Conservation (phyloP, 2,329 filamentous ascomycete species). For the Lachnellula hyalina region DNA sequence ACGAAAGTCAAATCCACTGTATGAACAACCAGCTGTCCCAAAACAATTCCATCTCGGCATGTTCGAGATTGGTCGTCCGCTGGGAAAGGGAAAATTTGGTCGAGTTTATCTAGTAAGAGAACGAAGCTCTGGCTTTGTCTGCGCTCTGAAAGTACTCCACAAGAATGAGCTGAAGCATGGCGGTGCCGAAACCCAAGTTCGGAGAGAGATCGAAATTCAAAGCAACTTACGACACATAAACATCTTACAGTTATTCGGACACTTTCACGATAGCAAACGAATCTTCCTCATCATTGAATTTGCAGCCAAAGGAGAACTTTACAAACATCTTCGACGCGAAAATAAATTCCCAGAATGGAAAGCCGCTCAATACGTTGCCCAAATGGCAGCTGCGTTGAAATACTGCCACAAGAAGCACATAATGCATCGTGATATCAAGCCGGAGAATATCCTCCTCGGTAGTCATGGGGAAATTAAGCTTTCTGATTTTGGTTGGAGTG, state of each 20-base stretch:
- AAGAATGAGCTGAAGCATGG: conserved; percentile 66
- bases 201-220: conserved; percentile 70
- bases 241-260: conserved; percentile 63
- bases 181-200: conserved; percentile 64
- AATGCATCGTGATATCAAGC: conserved; percentile 96
- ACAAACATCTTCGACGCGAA: conserved; percentile 66
- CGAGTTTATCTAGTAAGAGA: conserved; percentile 69
- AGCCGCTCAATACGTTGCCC: conserved; percentile 67
- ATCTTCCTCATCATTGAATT: conserved; percentile 71
- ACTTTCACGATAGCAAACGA: conserved; percentile 69
- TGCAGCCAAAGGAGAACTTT: conserved; percentile 66
- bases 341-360: conserved; percentile 66
- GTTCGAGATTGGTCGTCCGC: conserved; percentile 70
- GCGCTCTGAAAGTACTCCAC: conserved; percentile 69
- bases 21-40: conserved; percentile 51
- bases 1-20: conserved; percentile 46
- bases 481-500: conserved; percentile 97
- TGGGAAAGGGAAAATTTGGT: conserved; percentile 71
- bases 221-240: conserved; percentile 68
- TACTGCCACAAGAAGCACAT: conserved; percentile 97
- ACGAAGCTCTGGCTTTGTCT: conserved; percentile 62
- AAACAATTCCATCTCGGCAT: conserved; percentile 69
- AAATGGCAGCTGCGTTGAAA: conserved; percentile 76
- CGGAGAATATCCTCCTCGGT: conserved; percentile 92
- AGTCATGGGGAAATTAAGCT: conserved; percentile 99